phyloP scores from a whole-genome alignment of 257 asterid genomes.

The Ilex aquifolium region DNA sequence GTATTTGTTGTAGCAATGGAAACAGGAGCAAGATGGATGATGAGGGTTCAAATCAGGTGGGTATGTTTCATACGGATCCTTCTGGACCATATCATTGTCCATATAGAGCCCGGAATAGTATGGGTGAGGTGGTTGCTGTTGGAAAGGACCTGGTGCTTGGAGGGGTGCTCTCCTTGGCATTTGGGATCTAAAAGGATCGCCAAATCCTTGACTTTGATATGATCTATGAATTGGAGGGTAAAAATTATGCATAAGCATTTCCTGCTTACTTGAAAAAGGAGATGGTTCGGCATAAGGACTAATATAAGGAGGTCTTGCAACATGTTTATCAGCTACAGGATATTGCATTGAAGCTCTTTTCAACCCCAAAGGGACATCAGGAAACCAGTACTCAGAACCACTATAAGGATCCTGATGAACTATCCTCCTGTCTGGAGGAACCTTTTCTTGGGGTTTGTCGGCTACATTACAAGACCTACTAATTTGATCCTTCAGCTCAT shows the following conservation, averaged over 20 bases:
- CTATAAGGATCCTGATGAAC: constrained; percentile 38
- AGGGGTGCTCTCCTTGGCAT: constrained; percentile 11
- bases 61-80: constrained; percentile 34
- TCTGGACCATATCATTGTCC: constrained; percentile 33
- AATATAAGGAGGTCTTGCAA: constrained; percentile 28
- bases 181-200: constrained; percentile 18
- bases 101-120: constrained; percentile 36
- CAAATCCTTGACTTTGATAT: constrained; percentile 30
- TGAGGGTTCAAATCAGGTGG: constrained; percentile 38
- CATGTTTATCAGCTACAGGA: constrained; percentile 24
- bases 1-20: constrained; percentile 40
- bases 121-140: background rate
- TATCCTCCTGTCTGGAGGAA: background rate
- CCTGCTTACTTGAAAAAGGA: constrained; percentile 35
- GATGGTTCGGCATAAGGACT: constrained; percentile 38
- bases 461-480: constrained; percentile 43
- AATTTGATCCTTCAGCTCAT: constrained; percentile 55
- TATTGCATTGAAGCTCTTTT: background rate
- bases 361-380: background rate
- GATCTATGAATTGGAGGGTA: constrained; percentile 43
- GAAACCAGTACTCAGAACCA: constrained; percentile 21
- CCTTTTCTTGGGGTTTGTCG: constrained; percentile 48
- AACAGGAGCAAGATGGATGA: constrained; percentile 72
- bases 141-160: constrained; percentile 1
- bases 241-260: constrained; percentile 37